phyloP scores from a whole-genome alignment of 2,329 filamentous ascomycete species.

The Chrysoporthe deuterocubensis region DNA sequence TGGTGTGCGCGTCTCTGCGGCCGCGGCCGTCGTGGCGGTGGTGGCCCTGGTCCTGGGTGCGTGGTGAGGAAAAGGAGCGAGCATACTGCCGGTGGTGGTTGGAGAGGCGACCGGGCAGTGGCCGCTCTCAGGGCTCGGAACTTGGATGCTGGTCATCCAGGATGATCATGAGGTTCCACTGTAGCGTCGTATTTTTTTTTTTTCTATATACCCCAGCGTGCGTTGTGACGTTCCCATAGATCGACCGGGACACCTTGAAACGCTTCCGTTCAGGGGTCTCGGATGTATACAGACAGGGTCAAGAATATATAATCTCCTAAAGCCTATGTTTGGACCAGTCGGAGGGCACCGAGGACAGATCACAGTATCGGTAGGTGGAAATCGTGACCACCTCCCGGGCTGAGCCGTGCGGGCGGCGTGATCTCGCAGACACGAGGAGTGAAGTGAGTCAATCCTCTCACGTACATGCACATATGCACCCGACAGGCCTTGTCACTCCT shows the following conservation, averaged over 20 bases:
- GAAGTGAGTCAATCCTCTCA: too few relatives aligned
- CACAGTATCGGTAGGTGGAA: not conserved
- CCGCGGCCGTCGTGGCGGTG: conserved; percentile 5
- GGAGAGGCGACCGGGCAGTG: not conserved
- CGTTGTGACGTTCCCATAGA: not conserved
- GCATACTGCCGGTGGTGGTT: not conserved
- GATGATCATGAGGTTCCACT: not conserved
- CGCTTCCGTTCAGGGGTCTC: too few relatives aligned
- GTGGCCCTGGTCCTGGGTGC: conserved; percentile 6
- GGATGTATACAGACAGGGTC: too few relatives aligned
- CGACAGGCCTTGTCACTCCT: not conserved
- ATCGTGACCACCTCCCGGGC: not conserved
- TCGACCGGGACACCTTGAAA: too few relatives aligned
- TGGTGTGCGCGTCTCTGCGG: conserved; percentile 6
- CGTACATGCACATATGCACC: too few relatives aligned
- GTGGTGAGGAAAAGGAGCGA: not conserved
- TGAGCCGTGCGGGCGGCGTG: not conserved
- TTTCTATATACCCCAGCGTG: conserved; percentile 1
- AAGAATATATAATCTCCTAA: too few relatives aligned
- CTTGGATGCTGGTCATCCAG: conserved; percentile 5
- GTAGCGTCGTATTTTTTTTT: not conserved
- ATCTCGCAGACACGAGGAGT: too few relatives aligned
- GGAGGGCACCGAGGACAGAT: not conserved
- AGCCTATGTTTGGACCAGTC: not conserved
- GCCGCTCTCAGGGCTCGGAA: not conserved